Percentiles rank a stretch among this genome's conserved stretches.
These are phyloP conservation scores for Pseudozyma pruni DNA, from an alignment of 1,284 basidiomycete genomes.

Conservation along the genomic window DNA sequence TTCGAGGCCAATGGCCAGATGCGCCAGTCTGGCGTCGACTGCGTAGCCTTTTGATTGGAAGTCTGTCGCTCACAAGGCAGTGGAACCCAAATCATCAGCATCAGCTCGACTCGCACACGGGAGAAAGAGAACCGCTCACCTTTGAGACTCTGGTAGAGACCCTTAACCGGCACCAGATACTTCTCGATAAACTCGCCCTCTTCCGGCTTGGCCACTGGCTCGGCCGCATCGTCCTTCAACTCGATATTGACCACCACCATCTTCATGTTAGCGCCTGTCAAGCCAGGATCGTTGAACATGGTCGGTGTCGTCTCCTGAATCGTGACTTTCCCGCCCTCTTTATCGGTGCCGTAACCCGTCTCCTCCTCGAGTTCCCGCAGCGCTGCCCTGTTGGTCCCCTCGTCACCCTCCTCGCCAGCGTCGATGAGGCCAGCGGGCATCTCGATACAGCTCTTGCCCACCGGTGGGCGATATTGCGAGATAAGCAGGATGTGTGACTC, in stretches of 20 bases:
- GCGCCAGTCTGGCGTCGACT: constrained; percentile 64
- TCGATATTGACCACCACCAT: constrained; percentile 60
- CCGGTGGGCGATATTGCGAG: constrained; percentile 60
- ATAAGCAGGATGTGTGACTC: constrained; percentile 61
- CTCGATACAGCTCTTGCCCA: constrained; percentile 61
- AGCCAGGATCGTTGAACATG: constrained; percentile 64
- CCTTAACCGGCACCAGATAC: constrained; percentile 59
- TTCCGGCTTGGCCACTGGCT: constrained; percentile 64
- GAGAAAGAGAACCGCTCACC: constrained; percentile 33
- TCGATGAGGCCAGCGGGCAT: constrained; percentile 67
- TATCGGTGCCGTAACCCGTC: constrained; percentile 62
- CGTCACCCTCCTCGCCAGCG: constrained; percentile 59
- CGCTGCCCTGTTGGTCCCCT: constrained; percentile 59
- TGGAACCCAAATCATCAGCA: not conserved
- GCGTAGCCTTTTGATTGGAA: constrained; percentile 56
- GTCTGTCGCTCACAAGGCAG: constrained; percentile 39
- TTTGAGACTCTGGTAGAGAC: constrained; percentile 48
- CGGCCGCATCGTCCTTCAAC: constrained; percentile 55
- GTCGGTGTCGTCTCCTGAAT: constrained; percentile 52
- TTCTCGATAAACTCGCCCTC: constrained; percentile 66
- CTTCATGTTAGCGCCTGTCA: constrained; percentile 63
- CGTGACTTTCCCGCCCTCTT: constrained; percentile 48
- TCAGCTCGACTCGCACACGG: not conserved
- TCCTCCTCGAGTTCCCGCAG: constrained; percentile 64
- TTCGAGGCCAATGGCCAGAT: constrained; percentile 61